Evolutionary conservation across 2,329 filamentous ascomycete species (phyloP), one percentile per base, ranked within the genome.

Genomic region (Hysterium pulicare): DNA sequence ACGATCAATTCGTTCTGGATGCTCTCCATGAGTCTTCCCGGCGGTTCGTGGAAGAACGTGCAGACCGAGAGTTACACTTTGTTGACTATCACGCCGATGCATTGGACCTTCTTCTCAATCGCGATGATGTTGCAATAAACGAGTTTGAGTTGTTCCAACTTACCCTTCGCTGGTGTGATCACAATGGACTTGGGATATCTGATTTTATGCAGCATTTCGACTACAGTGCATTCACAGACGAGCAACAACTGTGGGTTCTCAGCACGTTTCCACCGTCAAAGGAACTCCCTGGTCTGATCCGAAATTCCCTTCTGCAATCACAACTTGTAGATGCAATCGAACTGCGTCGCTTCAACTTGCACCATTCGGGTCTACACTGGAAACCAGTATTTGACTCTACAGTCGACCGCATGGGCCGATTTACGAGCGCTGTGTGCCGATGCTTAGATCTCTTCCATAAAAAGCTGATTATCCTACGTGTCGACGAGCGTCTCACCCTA

Each of bases 91-190:
- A 49, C 5, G 43, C 54, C 11, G 61, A 64, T 9, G 53, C 56
- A 1, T 42, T 68, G 21, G 54, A 68, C 26, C 33, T 68, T 5
- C 47, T 70, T 9, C 44, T 69, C 7, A 57, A 49, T 33, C 57
- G 59, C 9, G 65, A 69, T 32, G 52, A 62, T 21, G 41, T 69
- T 17, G 59, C 62, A 10, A 58, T 70, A 23, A 66, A 65, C 1
- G 66, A 70, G 42, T 68, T 70, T 23, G 67, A 71, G 31, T 44
- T 70, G 2, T 50, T 71, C 11, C 48, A 60, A 26, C 45, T 70
- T 33, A 47, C 61, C 2, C 36, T 55, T 20, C 45, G 48, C 6
- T 71, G 67, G 69, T 71, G 69, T 38, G 42, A 51, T 10, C 50
- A 49, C 31, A 55, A 66, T 33, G 33, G 39, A n/a, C 41, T 43